A percentile compares a stretch with the other conserved stretches of the same genome.
phyloP scores from a whole-genome alignment of 1,139 yeast species.

The Diutina catenulata region DNA sequence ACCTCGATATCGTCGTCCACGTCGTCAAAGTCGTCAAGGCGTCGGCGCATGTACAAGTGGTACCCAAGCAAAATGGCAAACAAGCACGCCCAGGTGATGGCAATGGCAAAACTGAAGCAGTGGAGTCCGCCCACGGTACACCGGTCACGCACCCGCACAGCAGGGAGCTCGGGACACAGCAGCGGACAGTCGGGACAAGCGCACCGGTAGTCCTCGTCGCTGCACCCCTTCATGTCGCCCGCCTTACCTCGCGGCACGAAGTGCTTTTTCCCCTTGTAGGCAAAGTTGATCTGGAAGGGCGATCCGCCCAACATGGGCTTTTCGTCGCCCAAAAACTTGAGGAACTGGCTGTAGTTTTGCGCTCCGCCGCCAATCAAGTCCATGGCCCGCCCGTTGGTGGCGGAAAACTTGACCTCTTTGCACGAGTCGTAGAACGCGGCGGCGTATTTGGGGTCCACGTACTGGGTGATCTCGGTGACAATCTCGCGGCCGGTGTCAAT shows the following conservation, averaged over 20 bases:
- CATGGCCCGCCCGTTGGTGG: conserved; percentile 95
- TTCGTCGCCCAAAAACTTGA: conserved; percentile 87
- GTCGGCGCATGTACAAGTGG: conserved; percentile 20
- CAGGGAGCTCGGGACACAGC: conserved; percentile 62
- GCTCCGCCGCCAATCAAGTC: conserved; percentile 97
- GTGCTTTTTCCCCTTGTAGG: conserved; percentile 27
- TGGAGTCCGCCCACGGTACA: conserved; percentile 58
- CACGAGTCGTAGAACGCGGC: conserved; percentile 67
- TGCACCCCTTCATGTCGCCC: conserved; percentile 41
- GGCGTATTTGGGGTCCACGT: conserved; percentile 50
- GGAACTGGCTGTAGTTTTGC: conserved; percentile 51
- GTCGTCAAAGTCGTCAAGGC: conserved; percentile 8
- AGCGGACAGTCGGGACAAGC: conserved; percentile 85
- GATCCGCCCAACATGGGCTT: conserved; percentile 91
- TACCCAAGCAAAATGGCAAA: conserved; percentile 26
- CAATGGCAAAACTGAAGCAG: conserved; percentile 58
- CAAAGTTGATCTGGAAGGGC: conserved; percentile 83
- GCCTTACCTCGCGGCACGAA: conserved; percentile 39
- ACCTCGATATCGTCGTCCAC: conserved; percentile 10
- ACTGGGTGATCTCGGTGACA: conserved; percentile 63
- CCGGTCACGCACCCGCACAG: conserved; percentile 19
- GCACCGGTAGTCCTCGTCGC: conserved; percentile 57
- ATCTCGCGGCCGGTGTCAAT: conserved; percentile 40
- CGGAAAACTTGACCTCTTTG: conserved; percentile 80
- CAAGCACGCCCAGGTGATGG: conserved; percentile 35